Percentiles rank a stretch among this genome's conserved stretches.
Conservation (phyloP, 768 basidiomycete species). For the Trametes maxima region DNA sequence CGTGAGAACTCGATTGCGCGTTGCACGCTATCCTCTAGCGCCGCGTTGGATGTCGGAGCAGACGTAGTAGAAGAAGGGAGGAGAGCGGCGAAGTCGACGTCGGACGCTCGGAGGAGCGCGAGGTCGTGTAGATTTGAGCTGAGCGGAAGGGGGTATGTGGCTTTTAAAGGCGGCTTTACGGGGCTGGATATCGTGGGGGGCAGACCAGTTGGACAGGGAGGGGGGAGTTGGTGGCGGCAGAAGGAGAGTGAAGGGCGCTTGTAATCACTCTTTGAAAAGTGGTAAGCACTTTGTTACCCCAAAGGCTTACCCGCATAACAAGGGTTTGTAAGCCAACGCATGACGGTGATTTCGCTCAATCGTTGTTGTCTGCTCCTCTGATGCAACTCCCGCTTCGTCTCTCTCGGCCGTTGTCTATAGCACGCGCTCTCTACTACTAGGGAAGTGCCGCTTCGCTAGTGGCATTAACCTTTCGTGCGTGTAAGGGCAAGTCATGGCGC, state of each 20-base stretch:
- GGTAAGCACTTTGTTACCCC: no score
- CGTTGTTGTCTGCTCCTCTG: neutral
- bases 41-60: neutral
- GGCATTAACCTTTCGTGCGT: no score
- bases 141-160: conserved; percentile 53
- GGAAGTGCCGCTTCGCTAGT: no score
- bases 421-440: neutral
- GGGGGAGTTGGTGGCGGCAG: no score
- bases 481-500: no score
- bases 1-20: conserved; percentile 61
- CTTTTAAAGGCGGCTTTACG: conserved; percentile 27
- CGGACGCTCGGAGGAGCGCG: conserved; percentile 66
- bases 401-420: neutral
- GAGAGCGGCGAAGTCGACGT: conserved; percentile 41
- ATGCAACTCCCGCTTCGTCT: neutral
- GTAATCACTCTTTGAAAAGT: no score
- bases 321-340: no score
- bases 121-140: conserved; percentile 69
- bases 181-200: conserved; percentile 21
- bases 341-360: no score
- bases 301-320: no score
- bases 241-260: no score
- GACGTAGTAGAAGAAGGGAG: conserved; percentile 25
- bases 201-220: neutral
- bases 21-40: conserved; percentile 45